Base-by-base conservation (phyloP, 2,329 filamentous ascomycete species). In the Curvularia eragrostidis region DNA sequence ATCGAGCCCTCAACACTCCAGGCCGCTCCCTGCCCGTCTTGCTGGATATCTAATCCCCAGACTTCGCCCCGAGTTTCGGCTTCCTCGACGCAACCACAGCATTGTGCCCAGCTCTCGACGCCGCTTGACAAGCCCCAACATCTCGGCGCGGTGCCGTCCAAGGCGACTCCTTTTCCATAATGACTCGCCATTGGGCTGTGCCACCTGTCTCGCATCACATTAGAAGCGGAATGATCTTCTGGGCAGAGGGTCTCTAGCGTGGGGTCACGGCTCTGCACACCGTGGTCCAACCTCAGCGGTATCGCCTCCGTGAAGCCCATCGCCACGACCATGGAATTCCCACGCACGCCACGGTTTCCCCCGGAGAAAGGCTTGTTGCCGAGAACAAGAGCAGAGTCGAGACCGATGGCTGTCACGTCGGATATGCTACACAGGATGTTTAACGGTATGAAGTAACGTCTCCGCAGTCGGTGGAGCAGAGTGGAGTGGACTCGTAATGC, bases 401-500 rank as follows among this genome's bases (percentile, higher is more conserved):
- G 28, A 52, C 19, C 21, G 39, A 34, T 13, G 15, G 30, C 19
- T 18, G 34, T 18, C 48, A 41, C 36, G 23, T 24, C 34, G 38
- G n/a, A 24, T 26, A 7, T 34, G 10, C 23, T 28, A 48, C 26
- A 44, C 41, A 50, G 54, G 54, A 57, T 54, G 26, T 38, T 57
- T 43, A 48, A 41, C 50, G 54, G 23, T 44, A 55, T 58, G 24
- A 18, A 55, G 52, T 58, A 47, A 51, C 47, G 50, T 43, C 38
- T 55, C 56, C 52, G 56, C 47, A 49, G 23, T 5, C 24, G 48
- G 56, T 55, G 56, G 52, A 58, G 52, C 52, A n/a, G 30, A 58
- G 56, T 55, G 56, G 56, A 24, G 49, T 51, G 47, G 41, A 49
- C 55, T 58, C 55, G 46, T 58, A 54, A 58, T 58, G 55, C 10